Evolutionary conservation across 306 rosid genomes (phyloP), one percentile per base, ranked within the genome.

Genomic region (Bauhinia variegata): DNA sequence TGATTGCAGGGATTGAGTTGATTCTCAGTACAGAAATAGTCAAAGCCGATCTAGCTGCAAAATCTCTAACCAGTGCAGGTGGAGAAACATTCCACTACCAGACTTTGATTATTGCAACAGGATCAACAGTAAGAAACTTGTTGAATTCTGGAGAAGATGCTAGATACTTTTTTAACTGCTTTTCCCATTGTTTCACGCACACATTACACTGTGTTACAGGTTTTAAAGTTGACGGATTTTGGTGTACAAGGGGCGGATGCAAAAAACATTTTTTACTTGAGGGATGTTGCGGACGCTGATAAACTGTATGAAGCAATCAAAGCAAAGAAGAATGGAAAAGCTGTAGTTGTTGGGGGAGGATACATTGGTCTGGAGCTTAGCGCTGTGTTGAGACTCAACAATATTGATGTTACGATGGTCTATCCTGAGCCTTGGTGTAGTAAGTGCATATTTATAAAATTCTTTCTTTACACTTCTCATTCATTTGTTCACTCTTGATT

Each of bases 341-440:
- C 88, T 73, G 97, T 93, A 63, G 78, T 93, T 76, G 99, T 93
- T 60, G 99, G 99, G 51, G 99, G 99, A 73, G 99, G 96, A 55
- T 90, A 93, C 82, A 93, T 93, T 8, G 95, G 99, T 80, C 88
- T 93, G 67, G 99, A 93, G 81, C 85, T 93, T 65, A 77, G 96
- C 82, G 99, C 99, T 19, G 95, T 77, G 44, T 73, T 93, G 83
- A 77, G 60, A 70, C 82, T 90, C 60, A 93, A 93, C 80, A 79
- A 90, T 69, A 44, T 83, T 66, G 96, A 93, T 65, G 92, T 85
- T 53, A 82, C 56, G 67, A 93, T 93, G 99, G 96, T 93, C 73
- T 93, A 90, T 80, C 99, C 99, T 11, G 99, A 93, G 76, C 97
- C 97, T 36, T 93, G 99, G 99, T 90, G 97, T 79, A 93, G 99